These are phyloP conservation scores for Exophiala phaeomuriformis DNA, from an alignment of 2,329 filamentous ascomycete species.

Conservation along the genomic window DNA sequence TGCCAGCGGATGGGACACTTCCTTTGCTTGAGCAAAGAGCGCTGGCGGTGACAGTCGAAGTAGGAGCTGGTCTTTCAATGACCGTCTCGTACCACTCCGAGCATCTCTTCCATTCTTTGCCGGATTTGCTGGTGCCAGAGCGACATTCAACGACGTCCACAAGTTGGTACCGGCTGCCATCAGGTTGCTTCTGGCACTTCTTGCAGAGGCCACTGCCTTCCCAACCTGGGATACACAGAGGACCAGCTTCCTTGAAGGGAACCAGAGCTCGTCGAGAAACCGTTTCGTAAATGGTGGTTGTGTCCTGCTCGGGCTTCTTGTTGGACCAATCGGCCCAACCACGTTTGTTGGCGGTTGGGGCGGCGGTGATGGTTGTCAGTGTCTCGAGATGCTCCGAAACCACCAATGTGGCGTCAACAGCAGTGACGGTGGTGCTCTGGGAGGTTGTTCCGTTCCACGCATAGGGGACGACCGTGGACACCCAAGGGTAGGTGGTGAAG, in stretches of 20 bases:
- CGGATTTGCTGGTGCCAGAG: constrained; percentile 5
- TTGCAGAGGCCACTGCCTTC: constrained; percentile 16
- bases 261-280: constrained; percentile 10
- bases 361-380: constrained; percentile 6
- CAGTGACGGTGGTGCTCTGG: constrained; percentile 11
- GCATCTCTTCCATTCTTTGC: constrained; percentile 8
- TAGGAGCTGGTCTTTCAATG: constrained; percentile 8
- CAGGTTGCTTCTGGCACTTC: constrained; percentile 6
- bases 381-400: constrained; percentile 12
- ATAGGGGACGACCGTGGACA: constrained; percentile 18
- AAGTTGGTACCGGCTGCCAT: constrained; percentile 10
- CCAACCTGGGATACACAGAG: constrained; percentile 15
- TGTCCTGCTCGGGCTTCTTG: neutral
- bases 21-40: constrained; percentile 12
- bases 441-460: constrained; percentile 13
- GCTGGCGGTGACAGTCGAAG: constrained; percentile 9
- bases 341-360: constrained; percentile 1
- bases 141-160: constrained; percentile 19
- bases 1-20: constrained; percentile 8
- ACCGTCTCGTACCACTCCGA: constrained; percentile 13
- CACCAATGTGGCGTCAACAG: constrained; percentile 5
- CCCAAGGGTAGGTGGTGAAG: constrained; percentile 15
- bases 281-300: constrained; percentile 11
- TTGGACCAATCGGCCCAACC: constrained; percentile 6
- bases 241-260: constrained; percentile 15